phyloP scores from a whole-genome alignment of 768 basidiomycete genomes.

The Xanthoconium purpureum region DNA sequence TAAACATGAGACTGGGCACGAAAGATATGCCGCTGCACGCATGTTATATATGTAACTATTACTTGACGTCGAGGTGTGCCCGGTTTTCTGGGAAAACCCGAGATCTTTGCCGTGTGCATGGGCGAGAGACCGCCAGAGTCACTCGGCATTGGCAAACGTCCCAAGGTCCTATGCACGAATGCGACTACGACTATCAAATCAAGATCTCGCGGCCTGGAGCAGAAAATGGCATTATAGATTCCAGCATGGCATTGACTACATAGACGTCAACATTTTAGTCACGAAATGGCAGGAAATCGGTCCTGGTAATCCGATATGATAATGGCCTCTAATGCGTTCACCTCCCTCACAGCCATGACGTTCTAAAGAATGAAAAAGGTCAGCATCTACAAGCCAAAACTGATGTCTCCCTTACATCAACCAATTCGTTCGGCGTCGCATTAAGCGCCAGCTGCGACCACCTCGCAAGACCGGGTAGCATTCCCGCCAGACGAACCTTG shows the following conservation, averaged over 20 bases:
- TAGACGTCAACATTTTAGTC: background rate
- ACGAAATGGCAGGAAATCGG: slow-evolving; percentile 26
- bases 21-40: too few species aligned
- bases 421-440: slow-evolving; percentile 72
- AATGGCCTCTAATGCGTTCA: slow-evolving; percentile 67
- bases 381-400: slow-evolving; percentile 1
- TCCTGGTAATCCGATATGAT: slow-evolving; percentile 69
- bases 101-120: too few species aligned
- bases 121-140: too few species aligned
- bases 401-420: slow-evolving; percentile 61
- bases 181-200: background rate
- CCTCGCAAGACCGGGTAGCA: slow-evolving; percentile 75
- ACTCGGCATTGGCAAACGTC: too few species aligned
- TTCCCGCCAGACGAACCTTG: slow-evolving; percentile 68
- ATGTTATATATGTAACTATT: too few species aligned
- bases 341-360: slow-evolving; percentile 59
- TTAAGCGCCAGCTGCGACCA: slow-evolving; percentile 73
- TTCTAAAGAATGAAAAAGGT: slow-evolving; percentile 38
- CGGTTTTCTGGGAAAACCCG: too few species aligned
- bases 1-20: too few species aligned
- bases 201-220: background rate
- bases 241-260: background rate
- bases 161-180: background rate
- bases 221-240: background rate
- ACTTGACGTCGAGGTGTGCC: too few species aligned